phyloP scores from a whole-genome alignment of 2,329 filamentous ascomycete genomes.

The Aspergillus luchuensis region DNA sequence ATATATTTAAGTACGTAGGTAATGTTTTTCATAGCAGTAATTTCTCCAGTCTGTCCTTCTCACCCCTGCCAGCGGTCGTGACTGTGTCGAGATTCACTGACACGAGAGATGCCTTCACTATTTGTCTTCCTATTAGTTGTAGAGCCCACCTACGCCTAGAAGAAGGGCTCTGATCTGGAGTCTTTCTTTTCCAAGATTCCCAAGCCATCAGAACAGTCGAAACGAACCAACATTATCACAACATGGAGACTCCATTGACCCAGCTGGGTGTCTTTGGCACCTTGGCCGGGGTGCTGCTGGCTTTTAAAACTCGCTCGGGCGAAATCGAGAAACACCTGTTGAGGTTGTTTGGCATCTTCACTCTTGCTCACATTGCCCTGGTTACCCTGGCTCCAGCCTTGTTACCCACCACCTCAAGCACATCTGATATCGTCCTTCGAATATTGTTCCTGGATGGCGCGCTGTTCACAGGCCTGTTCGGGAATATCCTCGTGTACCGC shows the following conservation, averaged over 20 bases:
- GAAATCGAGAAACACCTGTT: neutral
- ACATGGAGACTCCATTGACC: neutral
- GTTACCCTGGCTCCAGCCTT: neutral
- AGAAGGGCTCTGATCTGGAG: too few species aligned
- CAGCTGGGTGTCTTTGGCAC: neutral
- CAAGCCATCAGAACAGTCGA: too few species aligned
- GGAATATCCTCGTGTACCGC: constrained; percentile 16
- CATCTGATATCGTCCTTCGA: neutral
- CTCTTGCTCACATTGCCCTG: neutral
- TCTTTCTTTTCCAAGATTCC: too few species aligned
- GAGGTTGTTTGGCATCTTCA: neutral
- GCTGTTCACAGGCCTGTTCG: neutral
- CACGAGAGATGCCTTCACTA: too few species aligned
- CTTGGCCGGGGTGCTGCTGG: neutral
- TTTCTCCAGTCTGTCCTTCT: too few species aligned
- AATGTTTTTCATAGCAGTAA: too few species aligned
- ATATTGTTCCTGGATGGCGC: neutral
- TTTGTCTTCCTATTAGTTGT: too few species aligned
- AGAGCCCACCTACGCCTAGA: too few species aligned
- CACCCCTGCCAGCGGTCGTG: too few species aligned
- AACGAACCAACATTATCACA: neutral
- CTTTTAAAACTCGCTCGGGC: neutral
- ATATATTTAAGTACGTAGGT: too few species aligned
- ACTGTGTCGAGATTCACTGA: too few species aligned
- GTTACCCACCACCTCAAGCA: too few species aligned